A percentile compares a stretch with the other conserved stretches of the same genome.
Evolutionary conservation across 1,284 basidiomycete genomes (phyloP).

Genomic region (Chondrostereum purpureum): DNA sequence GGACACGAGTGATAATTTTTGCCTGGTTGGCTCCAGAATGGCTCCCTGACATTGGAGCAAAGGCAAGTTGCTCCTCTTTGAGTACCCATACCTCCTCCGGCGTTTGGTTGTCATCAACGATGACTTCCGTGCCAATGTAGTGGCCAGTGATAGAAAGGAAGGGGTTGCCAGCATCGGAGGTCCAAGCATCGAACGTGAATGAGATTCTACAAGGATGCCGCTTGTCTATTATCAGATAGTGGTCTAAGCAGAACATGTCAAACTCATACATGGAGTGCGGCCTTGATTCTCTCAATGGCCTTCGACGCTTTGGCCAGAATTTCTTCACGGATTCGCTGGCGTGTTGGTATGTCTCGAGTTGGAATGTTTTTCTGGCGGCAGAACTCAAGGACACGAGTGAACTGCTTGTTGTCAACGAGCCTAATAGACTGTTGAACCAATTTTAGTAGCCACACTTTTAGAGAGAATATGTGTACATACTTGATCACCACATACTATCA

Average conservation of each 20-base stretch:
- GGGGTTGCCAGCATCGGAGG: slow-evolving; percentile 17
- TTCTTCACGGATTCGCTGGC: slow-evolving; percentile 9
- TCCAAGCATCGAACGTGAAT: slow-evolving; percentile 23
- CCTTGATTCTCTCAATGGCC: slow-evolving; percentile 3
- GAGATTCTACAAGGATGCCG: slow-evolving; percentile 16
- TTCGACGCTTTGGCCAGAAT: slow-evolving; percentile 11
- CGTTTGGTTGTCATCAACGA: too few relatives aligned
- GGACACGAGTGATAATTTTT: slow-evolving; percentile 13
- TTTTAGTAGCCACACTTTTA: slow-evolving; percentile 2
- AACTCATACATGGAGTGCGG: slow-evolving; percentile 7
- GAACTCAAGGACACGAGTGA: too few relatives aligned
- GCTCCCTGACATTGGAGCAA: slow-evolving; percentile 15
- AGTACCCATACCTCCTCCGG: slow-evolving; percentile 20
- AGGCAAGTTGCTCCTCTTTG: slow-evolving; percentile 18
- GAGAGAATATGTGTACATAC: slow-evolving; percentile 7
- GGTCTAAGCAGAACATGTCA: neutral
- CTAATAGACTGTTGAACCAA: slow-evolving; percentile 15
- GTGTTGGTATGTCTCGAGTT: slow-evolving; percentile 15
- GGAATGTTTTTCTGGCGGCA: too few relatives aligned
- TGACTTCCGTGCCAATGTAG: slow-evolving; percentile 18
- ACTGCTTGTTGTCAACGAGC: too few relatives aligned
- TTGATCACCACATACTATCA: slow-evolving; percentile 9
- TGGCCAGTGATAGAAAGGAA: slow-evolving; percentile 21
- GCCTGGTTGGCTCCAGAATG: slow-evolving; percentile 18
- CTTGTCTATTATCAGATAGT: slow-evolving; percentile 5